These are phyloP conservation scores for Fusarium lateritium DNA, from an alignment of 2,329 filamentous ascomycete genomes.

Conservation along the genomic window DNA sequence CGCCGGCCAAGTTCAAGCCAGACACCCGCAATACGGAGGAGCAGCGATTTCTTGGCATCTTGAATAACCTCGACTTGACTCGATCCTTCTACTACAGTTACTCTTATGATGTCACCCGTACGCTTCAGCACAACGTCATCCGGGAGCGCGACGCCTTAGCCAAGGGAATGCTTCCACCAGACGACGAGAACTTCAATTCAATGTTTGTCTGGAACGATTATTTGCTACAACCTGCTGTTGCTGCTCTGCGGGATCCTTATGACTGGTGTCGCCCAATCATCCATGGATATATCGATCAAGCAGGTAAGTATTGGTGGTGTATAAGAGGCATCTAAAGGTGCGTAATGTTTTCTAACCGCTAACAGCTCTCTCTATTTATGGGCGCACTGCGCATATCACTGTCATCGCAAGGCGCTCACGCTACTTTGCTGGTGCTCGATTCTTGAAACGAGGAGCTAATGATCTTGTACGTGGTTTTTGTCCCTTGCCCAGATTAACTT, in stretches of 20 bases:
- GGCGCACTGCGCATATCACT: conserved; percentile 89
- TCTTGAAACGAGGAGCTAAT: conserved; percentile 94
- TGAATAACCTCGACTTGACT: conserved; percentile 91
- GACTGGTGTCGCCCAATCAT: conserved; percentile 98
- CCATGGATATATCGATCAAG: conserved; percentile 96
- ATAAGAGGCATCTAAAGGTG: background rate
- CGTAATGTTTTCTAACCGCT: conserved; percentile 5
- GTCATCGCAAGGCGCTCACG: conserved; percentile 93
- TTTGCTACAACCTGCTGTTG: conserved; percentile 81
- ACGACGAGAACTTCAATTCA: conserved; percentile 80
- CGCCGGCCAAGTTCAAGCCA: conserved; percentile 81
- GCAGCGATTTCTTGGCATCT: conserved; percentile 86
- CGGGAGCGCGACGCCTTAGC: conserved; percentile 81
- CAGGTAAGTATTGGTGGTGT: conserved; percentile 59
- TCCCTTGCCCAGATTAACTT: background rate
- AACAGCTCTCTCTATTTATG: conserved; percentile 83
- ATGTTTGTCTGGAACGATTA: conserved; percentile 99
- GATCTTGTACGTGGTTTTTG: conserved; percentile 69
- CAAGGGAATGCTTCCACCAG: conserved; percentile 71
- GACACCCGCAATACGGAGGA: conserved; percentile 89
- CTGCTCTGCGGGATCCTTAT: conserved; percentile 82
- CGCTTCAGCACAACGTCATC: conserved; percentile 92
- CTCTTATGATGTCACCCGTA: conserved; percentile 94
- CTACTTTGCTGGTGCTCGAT: conserved; percentile 93
- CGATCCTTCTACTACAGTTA: conserved; percentile 98